Base-by-base conservation (phyloP, 805 yeast genomes). In the Kluyveromyces lactis region DNA sequence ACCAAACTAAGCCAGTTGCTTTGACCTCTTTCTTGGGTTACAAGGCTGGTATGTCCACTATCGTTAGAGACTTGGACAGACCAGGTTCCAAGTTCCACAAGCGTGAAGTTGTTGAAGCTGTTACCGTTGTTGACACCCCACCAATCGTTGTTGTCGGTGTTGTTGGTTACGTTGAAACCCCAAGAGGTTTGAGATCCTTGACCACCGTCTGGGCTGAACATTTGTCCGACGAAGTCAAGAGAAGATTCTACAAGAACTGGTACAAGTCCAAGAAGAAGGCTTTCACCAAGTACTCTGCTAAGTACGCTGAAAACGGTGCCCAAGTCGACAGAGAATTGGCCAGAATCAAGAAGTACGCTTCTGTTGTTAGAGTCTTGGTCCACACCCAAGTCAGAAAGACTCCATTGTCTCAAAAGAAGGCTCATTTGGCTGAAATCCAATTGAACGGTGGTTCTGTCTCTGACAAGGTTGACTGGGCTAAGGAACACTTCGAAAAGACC, bases 171-270 rank as follows among this genome's bases (percentile, higher is more conserved):
- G 92, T 92, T 66, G 98, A 90, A 79, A 89, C 98, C 64, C 98
- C 98, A 77, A 89, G 97, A 80, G 98, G 98, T 77, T 81, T 92
- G 69, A 87, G 98, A 77, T 86, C 98, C 52, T 82, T 92, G 72
- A 86, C 97, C 72, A 92, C 98, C 66, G 98, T 92, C 69, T 92
- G 98, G 98, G 98, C 98, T 67, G 97, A 92, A 81, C 98, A 92
- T 77, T 81, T 92, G 68, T 84, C 95, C 66, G 98, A 92, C 70
- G 98, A 92, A 76, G 80, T 92, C 73, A 90, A 82, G 85, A 86
- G 98, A 81, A 86, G 97, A 80, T 92, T 92, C 95, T 92, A 92
- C 96, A 92, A 89, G 86, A 92, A 90, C 95, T 92, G 98, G 98
- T 92, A 86, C 95, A 89, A 89, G 82, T 82, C 96, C 61, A 92